Conservation (phyloP, 2,329 filamentous ascomycete genomes). For the Aspergillus piperis region DNA sequence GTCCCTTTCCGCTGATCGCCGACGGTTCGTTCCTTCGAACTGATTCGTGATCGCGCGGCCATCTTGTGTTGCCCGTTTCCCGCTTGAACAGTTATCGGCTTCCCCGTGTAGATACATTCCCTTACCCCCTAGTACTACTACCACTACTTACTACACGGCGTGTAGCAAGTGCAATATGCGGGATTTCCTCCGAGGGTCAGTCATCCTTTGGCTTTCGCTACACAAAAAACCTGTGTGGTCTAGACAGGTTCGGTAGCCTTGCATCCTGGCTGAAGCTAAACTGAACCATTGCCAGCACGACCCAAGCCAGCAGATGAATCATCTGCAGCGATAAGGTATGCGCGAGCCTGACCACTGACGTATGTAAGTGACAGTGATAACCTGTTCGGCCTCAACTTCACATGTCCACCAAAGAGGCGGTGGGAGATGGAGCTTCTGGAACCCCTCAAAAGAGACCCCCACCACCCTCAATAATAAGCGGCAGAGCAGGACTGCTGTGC, state of each 20-base stretch:
- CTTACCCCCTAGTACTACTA: too few species aligned
- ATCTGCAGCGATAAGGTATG: constrained; percentile 16
- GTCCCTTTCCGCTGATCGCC: constrained; percentile 7
- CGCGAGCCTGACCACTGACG: constrained; percentile 7
- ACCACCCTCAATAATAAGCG: constrained; percentile 1
- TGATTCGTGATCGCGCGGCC: background rate
- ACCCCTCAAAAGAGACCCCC: constrained; percentile 1
- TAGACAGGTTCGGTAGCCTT: constrained; percentile 1
- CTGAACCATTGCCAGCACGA: constrained; percentile 1
- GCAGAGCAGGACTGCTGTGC: constrained; percentile 4
- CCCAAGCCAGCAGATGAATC: constrained; percentile 2
- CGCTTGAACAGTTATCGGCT: constrained; percentile 10
- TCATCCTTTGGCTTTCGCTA: background rate
- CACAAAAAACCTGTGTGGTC: background rate
- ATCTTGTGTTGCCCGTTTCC: background rate
- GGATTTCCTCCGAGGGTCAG: background rate
- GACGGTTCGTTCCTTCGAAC: background rate
- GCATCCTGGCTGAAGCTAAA: background rate
- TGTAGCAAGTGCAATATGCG: background rate
- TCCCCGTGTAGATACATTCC: background rate
- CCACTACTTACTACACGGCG: too few species aligned
- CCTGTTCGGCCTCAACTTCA: constrained; percentile 12
- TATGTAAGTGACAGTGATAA: constrained; percentile 6
- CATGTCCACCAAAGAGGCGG: constrained; percentile 10
- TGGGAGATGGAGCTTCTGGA: constrained; percentile 12